These are phyloP conservation scores for Aspergillus conjunctus DNA, from an alignment of 495 filamentous ascomycete species.

Conservation along the genomic window DNA sequence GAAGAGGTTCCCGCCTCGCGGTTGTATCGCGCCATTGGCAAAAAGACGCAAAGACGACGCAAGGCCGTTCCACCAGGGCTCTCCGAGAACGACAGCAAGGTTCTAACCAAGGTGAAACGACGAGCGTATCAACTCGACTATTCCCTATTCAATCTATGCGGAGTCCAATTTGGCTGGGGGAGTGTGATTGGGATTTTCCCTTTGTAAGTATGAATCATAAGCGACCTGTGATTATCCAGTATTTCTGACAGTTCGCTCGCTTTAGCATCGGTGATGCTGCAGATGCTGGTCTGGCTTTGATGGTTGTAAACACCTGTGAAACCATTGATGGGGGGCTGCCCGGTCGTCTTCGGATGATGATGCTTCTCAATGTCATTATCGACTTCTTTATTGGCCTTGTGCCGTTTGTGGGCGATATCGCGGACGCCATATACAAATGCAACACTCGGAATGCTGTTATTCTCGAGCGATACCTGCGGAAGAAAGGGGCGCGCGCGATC, in stretches of 20 bases:
- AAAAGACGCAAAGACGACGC: constrained; percentile 66
- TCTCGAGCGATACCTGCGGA: constrained; percentile 69
- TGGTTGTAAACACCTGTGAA: constrained; percentile 67
- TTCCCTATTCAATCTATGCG: constrained; percentile 71
- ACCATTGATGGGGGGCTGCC: constrained; percentile 74
- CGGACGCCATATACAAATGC: constrained; percentile 66
- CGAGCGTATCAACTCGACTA: constrained; percentile 82
- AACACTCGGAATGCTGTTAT: constrained; percentile 78
- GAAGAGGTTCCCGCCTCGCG: constrained; percentile 71
- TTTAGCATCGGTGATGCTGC: constrained; percentile 71
- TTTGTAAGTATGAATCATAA: constrained; percentile 52
- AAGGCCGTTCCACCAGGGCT: constrained; percentile 72
- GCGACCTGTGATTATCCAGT: neutral
- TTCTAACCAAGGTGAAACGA: constrained; percentile 78
- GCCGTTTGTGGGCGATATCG: constrained; percentile 82
- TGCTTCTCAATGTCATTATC: constrained; percentile 75
- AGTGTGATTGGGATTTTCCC: constrained; percentile 81
- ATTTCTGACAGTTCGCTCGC: constrained; percentile 13
- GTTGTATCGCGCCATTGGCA: constrained; percentile 56
- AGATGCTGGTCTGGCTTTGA: constrained; percentile 61
- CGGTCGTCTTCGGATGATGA: constrained; percentile 52
- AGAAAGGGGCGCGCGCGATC: constrained; percentile 41
- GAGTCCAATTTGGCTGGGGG: constrained; percentile 80
- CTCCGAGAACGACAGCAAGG: constrained; percentile 73
- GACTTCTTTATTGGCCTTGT: constrained; percentile 83